Evolutionary conservation across 495 filamentous ascomycete genomes (phyloP).

Genomic region (Aspergillus haitiensis): DNA sequence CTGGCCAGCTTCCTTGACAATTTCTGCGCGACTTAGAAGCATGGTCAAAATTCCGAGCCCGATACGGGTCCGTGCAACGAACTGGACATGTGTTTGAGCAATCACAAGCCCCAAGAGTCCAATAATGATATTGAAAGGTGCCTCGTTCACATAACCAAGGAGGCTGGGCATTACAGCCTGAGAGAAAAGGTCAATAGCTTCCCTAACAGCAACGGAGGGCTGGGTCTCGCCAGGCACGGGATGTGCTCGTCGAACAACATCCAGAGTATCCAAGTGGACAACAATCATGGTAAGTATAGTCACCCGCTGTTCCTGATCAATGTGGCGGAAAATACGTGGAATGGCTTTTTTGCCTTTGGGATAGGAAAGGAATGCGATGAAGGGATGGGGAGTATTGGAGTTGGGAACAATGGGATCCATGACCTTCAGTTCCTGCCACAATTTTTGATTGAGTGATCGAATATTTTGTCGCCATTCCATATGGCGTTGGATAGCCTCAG

Average conservation of each 20-base stretch:
- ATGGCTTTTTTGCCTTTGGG: constrained; percentile 96
- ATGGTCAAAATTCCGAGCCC: constrained; percentile 90
- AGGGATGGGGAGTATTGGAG: constrained; percentile 77
- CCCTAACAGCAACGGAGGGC: constrained; percentile 69
- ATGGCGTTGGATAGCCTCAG: constrained; percentile 63
- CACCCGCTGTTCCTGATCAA: constrained; percentile 85
- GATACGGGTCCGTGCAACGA: constrained; percentile 77
- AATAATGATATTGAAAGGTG: constrained; percentile 83
- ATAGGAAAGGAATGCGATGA: constrained; percentile 94
- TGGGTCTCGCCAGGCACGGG: constrained; percentile 66
- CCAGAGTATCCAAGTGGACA: constrained; percentile 86
- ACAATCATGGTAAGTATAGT: constrained; percentile 94
- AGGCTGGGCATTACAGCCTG: constrained; percentile 85
- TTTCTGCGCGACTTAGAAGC: constrained; percentile 90
- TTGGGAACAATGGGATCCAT: constrained; percentile 82
- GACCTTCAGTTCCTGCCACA: constrained; percentile 85
- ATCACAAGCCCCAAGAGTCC: constrained; percentile 84
- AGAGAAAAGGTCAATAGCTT: constrained; percentile 89
- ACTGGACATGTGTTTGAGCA: constrained; percentile 73
- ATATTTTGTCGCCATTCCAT: constrained; percentile 70
- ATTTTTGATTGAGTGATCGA: constrained; percentile 68
- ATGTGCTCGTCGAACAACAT: constrained; percentile 81
- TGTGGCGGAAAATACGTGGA: constrained; percentile 89
- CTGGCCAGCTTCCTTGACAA: constrained; percentile 76
- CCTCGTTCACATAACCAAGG: constrained; percentile 84